These are phyloP conservation scores for Podospora fimiseda DNA, from an alignment of 495 filamentous ascomycete genomes.

Conservation along the genomic window DNA sequence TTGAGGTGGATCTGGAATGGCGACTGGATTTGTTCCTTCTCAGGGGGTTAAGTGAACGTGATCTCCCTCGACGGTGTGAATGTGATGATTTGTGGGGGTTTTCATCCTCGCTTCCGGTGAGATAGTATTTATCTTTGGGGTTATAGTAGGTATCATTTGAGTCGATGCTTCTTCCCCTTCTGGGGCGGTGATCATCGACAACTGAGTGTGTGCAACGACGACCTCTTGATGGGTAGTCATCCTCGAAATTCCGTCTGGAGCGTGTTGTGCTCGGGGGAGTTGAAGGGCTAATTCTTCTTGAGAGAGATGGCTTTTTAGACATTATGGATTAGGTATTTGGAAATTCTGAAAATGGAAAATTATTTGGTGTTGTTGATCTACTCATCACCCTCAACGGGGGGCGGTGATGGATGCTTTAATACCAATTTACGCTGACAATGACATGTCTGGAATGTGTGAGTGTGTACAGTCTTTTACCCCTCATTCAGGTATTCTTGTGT, in stretches of 20 bases:
- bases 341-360: neutral
- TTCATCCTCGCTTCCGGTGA: slow-evolving; percentile 3
- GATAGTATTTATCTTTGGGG: slow-evolving; percentile 11
- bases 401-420: too few species aligned
- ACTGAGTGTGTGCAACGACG: neutral
- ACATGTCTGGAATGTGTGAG: neutral
- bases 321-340: neutral
- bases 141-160: slow-evolving; percentile 9
- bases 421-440: neutral
- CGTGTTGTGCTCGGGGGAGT: neutral
- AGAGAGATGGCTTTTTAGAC: neutral
- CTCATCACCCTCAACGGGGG: neutral
- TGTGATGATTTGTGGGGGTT: neutral
- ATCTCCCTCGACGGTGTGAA: neutral
- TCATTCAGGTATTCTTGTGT: neutral
- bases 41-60: neutral
- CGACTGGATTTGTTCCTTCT: neutral
- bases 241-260: neutral
- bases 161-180: neutral
- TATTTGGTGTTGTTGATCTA: neutral
- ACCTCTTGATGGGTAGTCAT: neutral
- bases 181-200: neutral
- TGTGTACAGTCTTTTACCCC: too few species aligned
- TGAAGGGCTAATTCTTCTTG: slow-evolving; percentile 3
- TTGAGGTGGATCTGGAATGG: neutral